These are phyloP conservation scores for Fusarium torulosum DNA, from an alignment of 2,329 filamentous ascomycete species.

Conservation along the genomic window DNA sequence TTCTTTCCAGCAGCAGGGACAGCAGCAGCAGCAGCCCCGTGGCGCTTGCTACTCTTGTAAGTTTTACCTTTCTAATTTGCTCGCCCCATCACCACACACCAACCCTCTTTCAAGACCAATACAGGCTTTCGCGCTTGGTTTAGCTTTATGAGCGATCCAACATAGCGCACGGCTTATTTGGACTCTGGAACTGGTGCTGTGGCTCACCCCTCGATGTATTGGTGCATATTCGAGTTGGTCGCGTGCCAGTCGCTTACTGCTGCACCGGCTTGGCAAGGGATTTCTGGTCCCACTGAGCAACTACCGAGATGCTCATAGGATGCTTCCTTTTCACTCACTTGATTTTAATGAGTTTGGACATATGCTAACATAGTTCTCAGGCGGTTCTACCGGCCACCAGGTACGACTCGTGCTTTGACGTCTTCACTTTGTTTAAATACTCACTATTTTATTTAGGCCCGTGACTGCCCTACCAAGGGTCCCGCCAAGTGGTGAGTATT, in stretches of 20 bases:
- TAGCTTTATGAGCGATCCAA: not conserved
- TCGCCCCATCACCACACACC: not conserved
- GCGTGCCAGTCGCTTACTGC: constrained; percentile 11
- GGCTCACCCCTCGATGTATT: constrained; percentile 5
- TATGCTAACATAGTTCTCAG: constrained; percentile 58
- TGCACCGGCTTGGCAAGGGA: constrained; percentile 11
- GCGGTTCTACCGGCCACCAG: constrained; percentile 81
- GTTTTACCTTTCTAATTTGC: constrained; percentile 42
- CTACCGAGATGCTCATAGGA: not conserved
- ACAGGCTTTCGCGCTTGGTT: not conserved
- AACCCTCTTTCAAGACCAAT: constrained; percentile 4
- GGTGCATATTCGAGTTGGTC: constrained; percentile 1
- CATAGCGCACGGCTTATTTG: not conserved
- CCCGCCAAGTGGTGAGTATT: constrained; percentile 80
- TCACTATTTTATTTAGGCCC: constrained; percentile 66
- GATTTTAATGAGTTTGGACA: constrained; percentile 3
- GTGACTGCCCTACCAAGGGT: constrained; percentile 87
- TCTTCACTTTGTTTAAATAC: not conserved
- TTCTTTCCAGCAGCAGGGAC: constrained; percentile 36
- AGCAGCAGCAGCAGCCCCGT: constrained; percentile 49
- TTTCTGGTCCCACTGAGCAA: not conserved
- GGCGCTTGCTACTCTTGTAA: constrained; percentile 67
- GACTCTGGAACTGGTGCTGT: not conserved
- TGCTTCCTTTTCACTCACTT: constrained; percentile 1
- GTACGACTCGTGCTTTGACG: constrained; percentile 60